These are phyloP conservation scores for Cornus controversa DNA, from an alignment of 148 eudicot genomes.

Conservation along the genomic window DNA sequence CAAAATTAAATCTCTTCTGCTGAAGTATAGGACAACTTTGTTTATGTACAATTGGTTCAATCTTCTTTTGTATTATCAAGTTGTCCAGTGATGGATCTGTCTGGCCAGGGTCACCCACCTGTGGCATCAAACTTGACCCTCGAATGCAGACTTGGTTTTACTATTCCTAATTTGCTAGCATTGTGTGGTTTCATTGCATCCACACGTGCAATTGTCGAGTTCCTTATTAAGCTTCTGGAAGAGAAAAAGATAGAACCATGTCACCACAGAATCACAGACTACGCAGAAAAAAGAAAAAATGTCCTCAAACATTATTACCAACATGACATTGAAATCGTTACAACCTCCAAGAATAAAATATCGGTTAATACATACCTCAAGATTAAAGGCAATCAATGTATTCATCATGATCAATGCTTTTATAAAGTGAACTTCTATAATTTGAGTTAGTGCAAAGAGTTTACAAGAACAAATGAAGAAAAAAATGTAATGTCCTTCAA, in stretches of 20 bases:
- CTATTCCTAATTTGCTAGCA: neutral
- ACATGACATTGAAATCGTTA: too few species aligned
- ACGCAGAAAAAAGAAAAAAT: too few species aligned
- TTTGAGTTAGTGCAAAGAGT: too few species aligned
- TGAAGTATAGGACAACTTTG: neutral
- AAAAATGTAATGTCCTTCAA: too few species aligned
- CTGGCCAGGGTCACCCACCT: neutral
- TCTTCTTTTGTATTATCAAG: neutral
- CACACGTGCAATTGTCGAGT: conserved; percentile 51
- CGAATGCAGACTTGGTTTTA: neutral
- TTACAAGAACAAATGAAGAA: too few species aligned
- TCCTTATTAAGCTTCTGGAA: conserved; percentile 49
- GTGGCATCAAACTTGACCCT: neutral
- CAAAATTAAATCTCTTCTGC: neutral
- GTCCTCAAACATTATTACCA: too few species aligned
- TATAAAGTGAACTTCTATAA: too few species aligned
- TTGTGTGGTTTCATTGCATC: conserved; percentile 40
- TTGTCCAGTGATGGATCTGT: neutral
- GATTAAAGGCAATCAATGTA: too few species aligned
- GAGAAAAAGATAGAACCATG: neutral
- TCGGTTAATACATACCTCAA: too few species aligned
- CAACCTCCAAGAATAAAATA: too few species aligned
- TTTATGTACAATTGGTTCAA: neutral
- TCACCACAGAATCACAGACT: neutral
- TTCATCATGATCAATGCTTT: too few species aligned